A percentile compares a stretch with the other conserved stretches of the same genome.
Evolutionary conservation across 352 stramenopile species (phyloP).

Genomic region (Paralagenidium karlingii): DNA sequence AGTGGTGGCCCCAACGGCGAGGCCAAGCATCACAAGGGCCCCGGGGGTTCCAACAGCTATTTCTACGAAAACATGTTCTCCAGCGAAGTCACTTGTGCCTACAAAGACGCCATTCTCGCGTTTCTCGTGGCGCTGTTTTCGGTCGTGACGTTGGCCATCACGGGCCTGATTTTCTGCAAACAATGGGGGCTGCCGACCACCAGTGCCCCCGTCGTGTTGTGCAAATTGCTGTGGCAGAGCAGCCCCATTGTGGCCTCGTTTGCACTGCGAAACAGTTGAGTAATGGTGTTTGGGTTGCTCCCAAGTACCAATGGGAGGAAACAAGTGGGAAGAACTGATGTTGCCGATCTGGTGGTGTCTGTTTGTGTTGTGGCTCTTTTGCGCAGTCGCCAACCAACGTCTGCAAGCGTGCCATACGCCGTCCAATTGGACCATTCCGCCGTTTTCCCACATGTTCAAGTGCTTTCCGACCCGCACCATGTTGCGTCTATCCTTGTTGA

Average conservation of each 20-base stretch:
- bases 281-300: too few relatives aligned
- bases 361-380: conserved; percentile 2
- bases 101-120: conserved; percentile 68
- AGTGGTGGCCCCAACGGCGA: too few relatives aligned
- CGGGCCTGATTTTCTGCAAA: conserved; percentile 74
- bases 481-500: conserved; percentile 58
- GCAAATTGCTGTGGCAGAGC: conserved; percentile 53
- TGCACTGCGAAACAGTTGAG: conserved; percentile 67
- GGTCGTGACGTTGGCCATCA: conserved; percentile 70
- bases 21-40: too few relatives aligned
- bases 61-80: conserved; percentile 84
- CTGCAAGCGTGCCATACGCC: conserved; percentile 69
- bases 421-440: conserved; percentile 74
- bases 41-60: conserved; percentile 68
- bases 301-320: too few relatives aligned
- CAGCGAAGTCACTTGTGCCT: conserved; percentile 75
- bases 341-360: conserved; percentile 1
- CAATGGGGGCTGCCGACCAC: conserved; percentile 48
- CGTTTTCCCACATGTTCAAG: conserved; percentile 68
- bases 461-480: conserved; percentile 71
- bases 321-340: too few relatives aligned
- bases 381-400: conserved; percentile 43
- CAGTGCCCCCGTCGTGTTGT: conserved; percentile 36
- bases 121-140: conserved; percentile 68
- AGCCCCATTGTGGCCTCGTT: conserved; percentile 58